phyloP scores from a whole-genome alignment of 768 basidiomycete genomes.

The Chalciporus chontae region DNA sequence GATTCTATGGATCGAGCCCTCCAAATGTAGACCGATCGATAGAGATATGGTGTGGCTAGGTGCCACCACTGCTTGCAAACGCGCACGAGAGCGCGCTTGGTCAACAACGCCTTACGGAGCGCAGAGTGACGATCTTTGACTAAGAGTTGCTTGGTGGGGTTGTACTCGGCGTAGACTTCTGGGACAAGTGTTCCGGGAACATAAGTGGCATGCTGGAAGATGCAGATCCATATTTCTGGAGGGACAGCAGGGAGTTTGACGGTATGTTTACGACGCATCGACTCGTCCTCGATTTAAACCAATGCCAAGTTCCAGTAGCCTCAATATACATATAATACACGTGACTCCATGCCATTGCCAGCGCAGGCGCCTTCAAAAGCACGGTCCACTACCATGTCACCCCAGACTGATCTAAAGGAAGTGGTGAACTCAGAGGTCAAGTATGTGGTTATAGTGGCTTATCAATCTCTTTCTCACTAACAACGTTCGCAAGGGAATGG shows the following conservation, averaged over 20 bases:
- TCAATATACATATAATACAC: too few relatives aligned
- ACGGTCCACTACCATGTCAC: too few relatives aligned
- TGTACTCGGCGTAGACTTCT: constrained; percentile 20
- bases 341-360: too few relatives aligned
- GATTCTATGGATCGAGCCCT: constrained; percentile 16
- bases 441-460: constrained; percentile 34
- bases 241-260: constrained; percentile 10
- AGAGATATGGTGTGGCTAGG: constrained; percentile 22
- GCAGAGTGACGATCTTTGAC: background rate
- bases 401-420: constrained; percentile 49
- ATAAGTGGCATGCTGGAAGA: constrained; percentile 22
- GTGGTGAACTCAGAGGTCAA: constrained; percentile 63
- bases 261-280: background rate
- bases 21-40: constrained; percentile 22
- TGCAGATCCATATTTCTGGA: constrained; percentile 22
- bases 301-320: too few relatives aligned
- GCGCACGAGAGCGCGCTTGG: constrained; percentile 24
- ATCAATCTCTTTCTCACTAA: background rate
- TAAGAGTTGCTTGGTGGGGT: constrained; percentile 6
- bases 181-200: constrained; percentile 20
- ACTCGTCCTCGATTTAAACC: background rate
- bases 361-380: too few relatives aligned
- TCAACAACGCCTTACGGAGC: constrained; percentile 21
- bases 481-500: constrained; percentile 54
- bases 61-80: constrained; percentile 30